Evolutionary conservation across 2,329 filamentous ascomycete species (phyloP).

Genomic region (Aspergillus ruber): DNA sequence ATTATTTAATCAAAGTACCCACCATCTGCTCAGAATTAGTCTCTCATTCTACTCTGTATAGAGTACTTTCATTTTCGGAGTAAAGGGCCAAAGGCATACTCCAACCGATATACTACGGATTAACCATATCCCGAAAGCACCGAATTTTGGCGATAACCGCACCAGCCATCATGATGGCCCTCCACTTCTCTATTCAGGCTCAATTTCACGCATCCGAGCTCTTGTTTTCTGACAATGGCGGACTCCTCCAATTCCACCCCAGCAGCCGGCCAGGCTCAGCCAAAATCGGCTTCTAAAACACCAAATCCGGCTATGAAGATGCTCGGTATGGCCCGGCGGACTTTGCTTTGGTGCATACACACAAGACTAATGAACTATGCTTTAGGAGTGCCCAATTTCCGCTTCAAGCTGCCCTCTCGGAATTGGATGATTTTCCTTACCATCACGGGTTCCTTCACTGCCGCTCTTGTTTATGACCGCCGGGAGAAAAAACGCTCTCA

Average conservation of each 20-base stretch:
- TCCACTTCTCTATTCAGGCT: neutral
- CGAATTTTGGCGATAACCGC: neutral
- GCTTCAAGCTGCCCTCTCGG: constrained; percentile 78
- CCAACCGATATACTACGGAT: neutral
- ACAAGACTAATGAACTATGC: constrained; percentile 7
- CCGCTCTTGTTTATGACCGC: constrained; percentile 83
- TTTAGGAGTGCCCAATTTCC: constrained; percentile 72
- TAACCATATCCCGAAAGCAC: neutral
- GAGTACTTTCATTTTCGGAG: too few species aligned
- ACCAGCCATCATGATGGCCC: neutral
- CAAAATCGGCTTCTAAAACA: constrained; percentile 40
- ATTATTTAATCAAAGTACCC: too few species aligned
- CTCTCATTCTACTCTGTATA: neutral
- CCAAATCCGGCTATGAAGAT: constrained; percentile 69
- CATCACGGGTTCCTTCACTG: constrained; percentile 68
- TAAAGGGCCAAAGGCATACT: neutral
- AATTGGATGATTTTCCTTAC: constrained; percentile 97
- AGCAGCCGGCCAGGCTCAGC: constrained; percentile 30
- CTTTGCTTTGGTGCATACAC: neutral
- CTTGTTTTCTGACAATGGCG: constrained; percentile 22
- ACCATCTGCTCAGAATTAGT: neutral
- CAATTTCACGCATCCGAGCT: neutral
- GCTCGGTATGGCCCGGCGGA: constrained; percentile 46
- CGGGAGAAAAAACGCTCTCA: constrained; percentile 81
- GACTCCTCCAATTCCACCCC: constrained; percentile 31